phyloP scores from a whole-genome alignment of 2,329 filamentous ascomycete species.

The Neofusicoccum sp. region DNA sequence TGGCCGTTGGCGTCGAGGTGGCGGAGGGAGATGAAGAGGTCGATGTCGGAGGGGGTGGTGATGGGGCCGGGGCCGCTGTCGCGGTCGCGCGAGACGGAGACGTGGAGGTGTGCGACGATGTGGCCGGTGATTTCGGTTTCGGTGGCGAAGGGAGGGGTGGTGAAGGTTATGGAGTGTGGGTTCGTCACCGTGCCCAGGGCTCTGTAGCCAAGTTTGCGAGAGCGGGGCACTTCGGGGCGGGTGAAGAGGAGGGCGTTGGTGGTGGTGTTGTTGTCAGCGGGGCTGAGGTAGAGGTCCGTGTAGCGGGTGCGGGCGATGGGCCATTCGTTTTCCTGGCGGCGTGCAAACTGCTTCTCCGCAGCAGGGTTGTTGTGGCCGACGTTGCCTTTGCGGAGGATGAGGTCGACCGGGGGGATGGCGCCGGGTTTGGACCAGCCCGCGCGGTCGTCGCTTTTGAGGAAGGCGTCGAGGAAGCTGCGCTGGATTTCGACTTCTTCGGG shows the following conservation, averaged over 20 bases:
- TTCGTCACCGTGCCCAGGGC: conserved; percentile 59
- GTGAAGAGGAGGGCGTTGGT: conserved; percentile 38
- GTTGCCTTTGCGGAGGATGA: conserved; percentile 64
- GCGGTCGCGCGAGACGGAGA: conserved; percentile 51
- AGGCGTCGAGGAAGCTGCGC: conserved; percentile 66
- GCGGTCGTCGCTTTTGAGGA: conserved; percentile 65
- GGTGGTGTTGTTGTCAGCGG: conserved; percentile 32
- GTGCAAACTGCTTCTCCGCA: conserved; percentile 55
- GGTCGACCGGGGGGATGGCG: conserved; percentile 58
- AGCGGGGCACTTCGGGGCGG: conserved; percentile 9
- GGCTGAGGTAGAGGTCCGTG: conserved; percentile 56
- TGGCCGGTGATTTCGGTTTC: conserved; percentile 71
- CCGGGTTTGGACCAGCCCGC: conserved; percentile 60
- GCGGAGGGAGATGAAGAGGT: conserved; percentile 61
- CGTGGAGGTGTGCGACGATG: conserved; percentile 61
- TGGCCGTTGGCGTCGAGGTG: conserved; percentile 55
- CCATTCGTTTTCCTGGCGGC: conserved; percentile 62
- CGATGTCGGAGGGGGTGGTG: conserved; percentile 40
- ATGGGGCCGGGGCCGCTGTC: conserved; percentile 47
- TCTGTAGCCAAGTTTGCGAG: conserved; percentile 53
- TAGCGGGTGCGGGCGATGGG: conserved; percentile 66
- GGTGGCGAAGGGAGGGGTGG: conserved; percentile 54
- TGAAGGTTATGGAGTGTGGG: conserved; percentile 57
- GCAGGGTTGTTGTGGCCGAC: conserved; percentile 65
- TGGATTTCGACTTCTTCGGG: conserved; percentile 67